These are phyloP conservation scores for Diaporthe vexans DNA, from an alignment of 2,329 filamentous ascomycete genomes.

Conservation along the genomic window DNA sequence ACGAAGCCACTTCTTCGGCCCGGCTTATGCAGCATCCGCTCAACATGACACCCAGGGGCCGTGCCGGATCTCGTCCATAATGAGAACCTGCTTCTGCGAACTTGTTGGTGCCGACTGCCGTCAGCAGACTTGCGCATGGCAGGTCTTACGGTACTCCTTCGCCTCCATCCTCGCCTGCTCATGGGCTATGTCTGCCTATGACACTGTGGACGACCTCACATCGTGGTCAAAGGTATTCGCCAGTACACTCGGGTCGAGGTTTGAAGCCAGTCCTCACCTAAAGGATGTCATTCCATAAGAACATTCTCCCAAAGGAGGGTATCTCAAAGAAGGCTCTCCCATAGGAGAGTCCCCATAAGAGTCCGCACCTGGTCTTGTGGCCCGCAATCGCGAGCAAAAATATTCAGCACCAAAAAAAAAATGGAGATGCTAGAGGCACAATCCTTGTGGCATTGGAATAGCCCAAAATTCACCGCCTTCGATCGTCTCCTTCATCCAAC, in stretches of 20 bases:
- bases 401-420: not conserved
- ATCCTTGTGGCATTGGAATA: not conserved
- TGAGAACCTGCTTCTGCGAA: not conserved
- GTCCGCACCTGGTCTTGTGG: not conserved
- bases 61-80: not conserved
- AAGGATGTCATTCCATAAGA: no score
- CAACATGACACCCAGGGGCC: not conserved
- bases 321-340: no score
- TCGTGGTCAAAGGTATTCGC: not conserved
- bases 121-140: not conserved
- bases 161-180: not conserved
- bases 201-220: not conserved
- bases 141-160: not conserved
- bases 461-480: constrained; percentile 4
- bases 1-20: not conserved
- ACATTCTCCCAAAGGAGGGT: no score
- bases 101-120: not conserved
- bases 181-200: not conserved
- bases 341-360: no score
- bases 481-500: not conserved
- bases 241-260: not conserved
- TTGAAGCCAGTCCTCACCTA: not conserved
- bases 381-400: not conserved
- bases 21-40: not conserved
- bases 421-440: not conserved